These are phyloP conservation scores for Sporormia fimetaria DNA, from an alignment of 495 filamentous ascomycete genomes.

Conservation along the genomic window DNA sequence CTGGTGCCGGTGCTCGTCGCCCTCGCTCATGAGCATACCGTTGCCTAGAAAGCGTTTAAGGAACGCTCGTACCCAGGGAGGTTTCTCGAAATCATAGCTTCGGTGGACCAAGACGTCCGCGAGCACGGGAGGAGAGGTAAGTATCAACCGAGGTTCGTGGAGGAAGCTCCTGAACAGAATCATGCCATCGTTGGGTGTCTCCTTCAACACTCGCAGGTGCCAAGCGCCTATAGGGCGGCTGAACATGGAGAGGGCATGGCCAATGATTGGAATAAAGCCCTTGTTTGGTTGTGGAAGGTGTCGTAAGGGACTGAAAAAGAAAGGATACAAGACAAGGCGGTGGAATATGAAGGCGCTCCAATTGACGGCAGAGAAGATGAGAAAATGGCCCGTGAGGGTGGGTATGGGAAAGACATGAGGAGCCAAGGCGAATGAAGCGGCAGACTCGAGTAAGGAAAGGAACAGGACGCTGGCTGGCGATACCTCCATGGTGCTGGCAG, in stretches of 20 bases:
- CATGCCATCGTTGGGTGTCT: constrained; percentile 27
- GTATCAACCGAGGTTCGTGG: constrained; percentile 20
- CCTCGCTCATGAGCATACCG: constrained; percentile 30
- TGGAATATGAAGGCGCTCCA: constrained; percentile 5
- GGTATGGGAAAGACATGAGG: not conserved
- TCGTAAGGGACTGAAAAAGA: constrained; percentile 23
- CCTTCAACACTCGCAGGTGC: constrained; percentile 18
- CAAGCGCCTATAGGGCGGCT: constrained; percentile 11
- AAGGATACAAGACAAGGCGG: constrained; percentile 18
- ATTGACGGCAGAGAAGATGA: constrained; percentile 8
- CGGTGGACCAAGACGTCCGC: constrained; percentile 31
- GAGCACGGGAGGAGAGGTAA: constrained; percentile 24
- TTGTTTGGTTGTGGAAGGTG: constrained; percentile 18
- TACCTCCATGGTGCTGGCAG: constrained; percentile 8
- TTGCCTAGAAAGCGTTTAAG: constrained; percentile 28
- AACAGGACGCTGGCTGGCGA: constrained; percentile 1
- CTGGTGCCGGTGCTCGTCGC: constrained; percentile 31
- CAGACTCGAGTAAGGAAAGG: constrained; percentile 10
- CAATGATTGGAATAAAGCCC: constrained; percentile 16
- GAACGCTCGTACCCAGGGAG: constrained; percentile 33
- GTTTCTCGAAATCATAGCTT: constrained; percentile 44
- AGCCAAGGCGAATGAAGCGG: constrained; percentile 4
- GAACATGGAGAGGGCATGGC: constrained; percentile 23
- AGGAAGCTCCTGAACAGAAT: constrained; percentile 27
- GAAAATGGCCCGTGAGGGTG: constrained; percentile 4